Percentiles rank a stretch among this genome's conserved stretches.
Conservation (phyloP, 1,284 basidiomycete species). For the Malassezia yamatoensis region DNA sequence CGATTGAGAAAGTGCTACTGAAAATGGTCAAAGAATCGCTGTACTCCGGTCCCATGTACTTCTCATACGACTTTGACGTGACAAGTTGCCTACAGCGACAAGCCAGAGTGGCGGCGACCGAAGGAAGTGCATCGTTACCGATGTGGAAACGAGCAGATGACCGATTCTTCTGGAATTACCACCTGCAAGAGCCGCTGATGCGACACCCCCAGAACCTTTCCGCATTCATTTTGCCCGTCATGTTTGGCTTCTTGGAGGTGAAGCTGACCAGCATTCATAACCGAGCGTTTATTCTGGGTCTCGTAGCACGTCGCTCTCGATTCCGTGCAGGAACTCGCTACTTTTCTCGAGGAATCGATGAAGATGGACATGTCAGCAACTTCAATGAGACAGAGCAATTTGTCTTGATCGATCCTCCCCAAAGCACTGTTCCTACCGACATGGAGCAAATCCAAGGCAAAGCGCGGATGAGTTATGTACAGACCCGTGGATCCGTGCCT, state of each 20-base stretch:
- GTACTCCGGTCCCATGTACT: constrained; percentile 68
- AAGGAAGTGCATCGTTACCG: constrained; percentile 51
- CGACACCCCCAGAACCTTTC: constrained; percentile 54
- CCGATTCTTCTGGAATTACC: constrained; percentile 97
- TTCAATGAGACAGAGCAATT: constrained; percentile 53
- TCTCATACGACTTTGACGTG: constrained; percentile 83
- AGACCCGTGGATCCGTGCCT: constrained; percentile 86
- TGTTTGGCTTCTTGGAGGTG: constrained; percentile 62
- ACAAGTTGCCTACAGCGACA: constrained; percentile 81
- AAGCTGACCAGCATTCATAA: constrained; percentile 68
- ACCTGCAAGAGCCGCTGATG: constrained; percentile 42
- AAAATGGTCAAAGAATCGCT: constrained; percentile 78
- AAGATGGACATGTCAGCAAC: constrained; percentile 52
- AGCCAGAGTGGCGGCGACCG: constrained; percentile 51
- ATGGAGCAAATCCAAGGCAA: constrained; percentile 53
- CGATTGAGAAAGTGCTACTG: constrained; percentile 77
- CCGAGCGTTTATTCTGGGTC: constrained; percentile 68
- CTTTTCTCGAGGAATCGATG: constrained; percentile 86
- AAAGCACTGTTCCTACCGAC: constrained; percentile 25
- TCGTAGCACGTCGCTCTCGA: constrained; percentile 85
- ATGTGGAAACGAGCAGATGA: constrained; percentile 72
- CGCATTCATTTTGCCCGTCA: constrained; percentile 68
- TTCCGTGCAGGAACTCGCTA: constrained; percentile 92
- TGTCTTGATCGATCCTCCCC: constrained; percentile 51
- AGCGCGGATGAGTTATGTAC: constrained; percentile 63